Conservation (phyloP, 805 yeast genomes). For the Nematodospora valgi region DNA sequence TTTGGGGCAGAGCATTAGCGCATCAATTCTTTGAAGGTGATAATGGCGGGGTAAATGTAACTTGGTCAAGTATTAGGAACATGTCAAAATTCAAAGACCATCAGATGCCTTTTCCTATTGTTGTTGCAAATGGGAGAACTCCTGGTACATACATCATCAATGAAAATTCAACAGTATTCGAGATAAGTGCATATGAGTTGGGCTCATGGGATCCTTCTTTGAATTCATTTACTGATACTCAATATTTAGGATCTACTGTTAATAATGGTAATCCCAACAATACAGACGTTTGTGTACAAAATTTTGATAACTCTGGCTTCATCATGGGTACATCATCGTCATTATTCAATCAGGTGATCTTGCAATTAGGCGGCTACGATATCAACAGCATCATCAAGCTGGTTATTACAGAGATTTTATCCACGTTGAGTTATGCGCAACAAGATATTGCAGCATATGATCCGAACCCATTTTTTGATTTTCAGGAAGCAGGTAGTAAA, state of each 20-base stretch:
- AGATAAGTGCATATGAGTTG: constrained; percentile 41
- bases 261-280: constrained; percentile 27
- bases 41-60: constrained; percentile 21
- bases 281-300: constrained; percentile 26
- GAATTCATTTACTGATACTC: constrained; percentile 34
- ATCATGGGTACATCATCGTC: constrained; percentile 39
- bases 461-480: constrained; percentile 63
- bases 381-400: constrained; percentile 15
- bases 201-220: constrained; percentile 40
- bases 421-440: constrained; percentile 43
- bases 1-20: constrained; percentile 82
- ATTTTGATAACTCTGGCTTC: constrained; percentile 39
- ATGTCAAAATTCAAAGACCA: constrained; percentile 25
- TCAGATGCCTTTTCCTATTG: constrained; percentile 41
- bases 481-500: constrained; percentile 26
- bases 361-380: constrained; percentile 43
- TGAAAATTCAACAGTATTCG: constrained; percentile 36
- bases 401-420: constrained; percentile 22
- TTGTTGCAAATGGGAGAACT: constrained; percentile 33
- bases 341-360: constrained; percentile 43
- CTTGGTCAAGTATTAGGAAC: constrained; percentile 34
- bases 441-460: constrained; percentile 66
- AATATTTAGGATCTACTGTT: constrained; percentile 34
- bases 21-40: constrained; percentile 83
- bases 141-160: constrained; percentile 29